These are phyloP conservation scores for Apiotrichum siamense DNA, from an alignment of 1,284 basidiomycete species.

Conservation along the genomic window DNA sequence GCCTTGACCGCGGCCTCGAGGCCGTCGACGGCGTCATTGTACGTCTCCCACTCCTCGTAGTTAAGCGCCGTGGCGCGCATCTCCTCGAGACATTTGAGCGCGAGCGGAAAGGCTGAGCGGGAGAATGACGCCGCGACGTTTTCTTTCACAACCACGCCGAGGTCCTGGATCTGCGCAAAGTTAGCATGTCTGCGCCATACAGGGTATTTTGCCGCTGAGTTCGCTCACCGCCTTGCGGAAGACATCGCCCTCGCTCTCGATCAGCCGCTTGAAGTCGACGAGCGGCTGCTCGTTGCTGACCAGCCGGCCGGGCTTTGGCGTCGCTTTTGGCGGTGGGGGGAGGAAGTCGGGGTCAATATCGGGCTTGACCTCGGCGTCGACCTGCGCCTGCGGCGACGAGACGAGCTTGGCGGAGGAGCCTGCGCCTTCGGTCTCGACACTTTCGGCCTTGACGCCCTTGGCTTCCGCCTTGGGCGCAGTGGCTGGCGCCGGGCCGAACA, in stretches of 20 bases:
- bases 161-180: slow-evolving; percentile 55
- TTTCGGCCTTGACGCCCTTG: slow-evolving; percentile 15
- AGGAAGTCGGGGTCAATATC: slow-evolving; percentile 22
- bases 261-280: slow-evolving; percentile 65
- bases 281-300: slow-evolving; percentile 68
- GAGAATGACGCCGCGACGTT: slow-evolving; percentile 66
- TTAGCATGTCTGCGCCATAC: no score
- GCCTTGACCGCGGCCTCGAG: slow-evolving; percentile 32
- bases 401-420: no score
- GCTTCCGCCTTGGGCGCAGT: not conserved
- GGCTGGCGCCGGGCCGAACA: slow-evolving; percentile 24
- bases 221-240: slow-evolving; percentile 66
- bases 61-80: slow-evolving; percentile 61
- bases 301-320: slow-evolving; percentile 35
- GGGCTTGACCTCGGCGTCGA: slow-evolving; percentile 40
- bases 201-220: no score
- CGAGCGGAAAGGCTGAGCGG: slow-evolving; percentile 57
- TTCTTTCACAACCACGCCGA: slow-evolving; percentile 63
- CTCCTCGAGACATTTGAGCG: slow-evolving; percentile 64
- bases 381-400: slow-evolving; percentile 9
- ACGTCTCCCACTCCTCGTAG: slow-evolving; percentile 45
- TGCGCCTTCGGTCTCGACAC: no score
- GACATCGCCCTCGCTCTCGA: slow-evolving; percentile 61
- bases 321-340: slow-evolving; percentile 33
- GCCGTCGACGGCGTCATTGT: slow-evolving; percentile 36